Conservation (phyloP, 495 filamentous ascomycete species). For the Copromyces sp. region DNA sequence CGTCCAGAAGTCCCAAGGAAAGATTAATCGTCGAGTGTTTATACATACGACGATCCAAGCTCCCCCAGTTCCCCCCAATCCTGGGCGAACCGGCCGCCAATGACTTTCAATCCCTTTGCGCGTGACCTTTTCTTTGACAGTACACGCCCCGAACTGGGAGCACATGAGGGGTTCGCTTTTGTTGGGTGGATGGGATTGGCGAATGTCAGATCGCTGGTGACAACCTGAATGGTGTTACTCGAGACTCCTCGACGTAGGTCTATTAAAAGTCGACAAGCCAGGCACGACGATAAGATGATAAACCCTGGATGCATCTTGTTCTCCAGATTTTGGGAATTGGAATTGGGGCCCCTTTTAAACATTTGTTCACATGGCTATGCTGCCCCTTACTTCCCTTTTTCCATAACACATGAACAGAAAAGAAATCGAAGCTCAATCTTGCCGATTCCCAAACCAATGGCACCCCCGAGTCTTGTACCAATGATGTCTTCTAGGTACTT, state of each 20-base stretch:
- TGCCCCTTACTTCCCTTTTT: neutral
- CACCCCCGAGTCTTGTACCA: neutral
- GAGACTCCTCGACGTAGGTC: neutral
- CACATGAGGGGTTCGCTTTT: neutral
- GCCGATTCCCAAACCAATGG: neutral
- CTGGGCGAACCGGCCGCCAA: neutral
- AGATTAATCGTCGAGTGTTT: neutral
- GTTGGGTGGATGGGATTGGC: neutral
- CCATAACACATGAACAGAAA: neutral
- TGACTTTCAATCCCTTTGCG: neutral
- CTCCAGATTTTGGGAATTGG: neutral
- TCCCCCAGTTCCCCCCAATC: neutral
- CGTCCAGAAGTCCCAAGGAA: neutral
- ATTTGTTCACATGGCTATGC: neutral
- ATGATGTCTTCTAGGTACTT: neutral
- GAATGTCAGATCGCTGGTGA: neutral
- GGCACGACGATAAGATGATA: neutral
- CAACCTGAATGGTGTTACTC: neutral
- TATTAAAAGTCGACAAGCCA: neutral
- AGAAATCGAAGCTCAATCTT: neutral
- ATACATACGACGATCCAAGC: neutral
- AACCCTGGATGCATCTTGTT: neutral
- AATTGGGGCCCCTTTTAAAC: neutral
- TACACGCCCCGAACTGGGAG: neutral
- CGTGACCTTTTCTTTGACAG: neutral